Conservation (phyloP, 495 filamentous ascomycete species). For the Tuber microsphaerosporum region DNA sequence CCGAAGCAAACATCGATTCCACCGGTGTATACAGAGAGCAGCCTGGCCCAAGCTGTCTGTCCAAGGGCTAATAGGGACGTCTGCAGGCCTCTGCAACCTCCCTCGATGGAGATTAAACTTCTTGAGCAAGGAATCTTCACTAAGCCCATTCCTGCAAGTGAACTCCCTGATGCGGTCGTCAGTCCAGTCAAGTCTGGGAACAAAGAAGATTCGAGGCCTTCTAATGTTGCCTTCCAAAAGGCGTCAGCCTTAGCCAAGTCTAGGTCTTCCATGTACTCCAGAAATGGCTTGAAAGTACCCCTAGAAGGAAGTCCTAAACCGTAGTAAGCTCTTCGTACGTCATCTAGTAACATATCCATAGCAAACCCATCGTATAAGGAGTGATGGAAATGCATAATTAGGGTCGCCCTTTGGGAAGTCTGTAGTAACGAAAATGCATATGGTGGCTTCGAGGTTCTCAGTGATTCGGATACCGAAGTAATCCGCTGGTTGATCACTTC, state of each 20-base stretch:
- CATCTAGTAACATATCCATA: constrained; percentile 57
- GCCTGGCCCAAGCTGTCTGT: constrained; percentile 62
- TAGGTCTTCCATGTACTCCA: constrained; percentile 46
- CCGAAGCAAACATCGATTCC: constrained; percentile 71
- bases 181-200: constrained; percentile 44
- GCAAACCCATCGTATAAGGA: constrained; percentile 74
- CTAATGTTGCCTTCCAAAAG: constrained; percentile 58
- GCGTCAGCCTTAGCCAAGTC: constrained; percentile 45
- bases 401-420: constrained; percentile 21
- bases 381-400: constrained; percentile 66
- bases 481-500: constrained; percentile 28
- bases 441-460: constrained; percentile 34
- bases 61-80: constrained; percentile 57
- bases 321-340: constrained; percentile 53
- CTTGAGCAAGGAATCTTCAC: constrained; percentile 18
- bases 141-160: constrained; percentile 29
- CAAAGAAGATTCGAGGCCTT: constrained; percentile 47
- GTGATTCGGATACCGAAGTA: constrained; percentile 10
- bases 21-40: constrained; percentile 50
- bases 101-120: constrained; percentile 48
- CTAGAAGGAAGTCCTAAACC: constrained; percentile 46
- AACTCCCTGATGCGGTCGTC: constrained; percentile 18
- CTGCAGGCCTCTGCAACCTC: constrained; percentile 48
- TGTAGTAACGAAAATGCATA: constrained; percentile 39
- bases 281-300: constrained; percentile 49